Evolutionary conservation across 2,329 filamentous ascomycete species (phyloP).

Genomic region (Sporothrix sp.): DNA sequence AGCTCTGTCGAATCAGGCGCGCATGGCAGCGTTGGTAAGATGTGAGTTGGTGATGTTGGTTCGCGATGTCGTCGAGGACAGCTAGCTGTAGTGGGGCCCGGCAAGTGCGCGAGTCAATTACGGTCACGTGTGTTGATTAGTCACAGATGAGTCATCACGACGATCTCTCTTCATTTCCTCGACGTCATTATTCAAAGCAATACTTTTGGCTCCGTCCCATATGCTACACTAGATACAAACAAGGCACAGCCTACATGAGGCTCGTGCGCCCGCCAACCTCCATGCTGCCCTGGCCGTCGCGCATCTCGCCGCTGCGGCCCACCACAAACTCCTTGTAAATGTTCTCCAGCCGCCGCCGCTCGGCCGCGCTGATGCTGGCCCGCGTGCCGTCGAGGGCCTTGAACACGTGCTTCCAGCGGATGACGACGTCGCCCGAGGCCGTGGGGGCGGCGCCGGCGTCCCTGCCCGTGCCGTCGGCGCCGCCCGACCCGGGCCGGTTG

Average conservation of each 20-base stretch:
- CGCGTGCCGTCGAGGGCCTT: slow-evolving; percentile 68
- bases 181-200: neutral
- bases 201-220: neutral
- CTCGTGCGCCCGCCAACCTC: slow-evolving; percentile 89
- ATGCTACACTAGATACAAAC: slow-evolving; percentile 1
- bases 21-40: neutral
- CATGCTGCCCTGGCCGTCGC: slow-evolving; percentile 78
- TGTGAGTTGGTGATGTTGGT: neutral
- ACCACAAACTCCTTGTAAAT: slow-evolving; percentile 94
- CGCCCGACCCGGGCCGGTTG: slow-evolving; percentile 12
- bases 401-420: slow-evolving; percentile 74
- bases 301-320: slow-evolving; percentile 90
- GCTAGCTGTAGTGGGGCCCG: neutral
- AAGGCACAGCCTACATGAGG: slow-evolving; percentile 56
- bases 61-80: neutral
- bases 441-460: slow-evolving; percentile 12
- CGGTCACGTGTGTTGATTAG: no score
- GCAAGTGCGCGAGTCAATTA: neutral
- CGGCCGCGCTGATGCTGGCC: slow-evolving; percentile 71
- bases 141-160: no score
- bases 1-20: neutral
- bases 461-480: slow-evolving; percentile 13
- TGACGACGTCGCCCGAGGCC: slow-evolving; percentile 57
- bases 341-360: slow-evolving; percentile 60
- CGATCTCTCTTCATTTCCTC: neutral